Conservation (phyloP, 805 yeast species). For the Candida alai region DNA sequence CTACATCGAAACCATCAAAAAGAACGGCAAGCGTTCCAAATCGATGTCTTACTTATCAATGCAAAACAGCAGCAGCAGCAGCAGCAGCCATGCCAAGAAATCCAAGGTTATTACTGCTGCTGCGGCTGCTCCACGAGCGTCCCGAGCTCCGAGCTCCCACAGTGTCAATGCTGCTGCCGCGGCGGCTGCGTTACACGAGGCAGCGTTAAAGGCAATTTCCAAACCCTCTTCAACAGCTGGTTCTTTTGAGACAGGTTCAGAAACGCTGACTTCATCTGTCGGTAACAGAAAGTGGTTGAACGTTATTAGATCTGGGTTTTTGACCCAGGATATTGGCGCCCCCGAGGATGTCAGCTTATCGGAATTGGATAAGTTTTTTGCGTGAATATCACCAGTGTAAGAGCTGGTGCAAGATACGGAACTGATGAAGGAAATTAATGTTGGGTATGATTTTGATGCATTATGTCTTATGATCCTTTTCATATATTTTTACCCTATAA, state of each 20-base stretch:
- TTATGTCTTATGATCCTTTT: conserved; percentile 1
- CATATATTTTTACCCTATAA: no score
- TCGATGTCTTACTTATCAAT: conserved; percentile 55
- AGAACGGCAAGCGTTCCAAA: conserved; percentile 56
- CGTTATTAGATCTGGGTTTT: conserved; percentile 71
- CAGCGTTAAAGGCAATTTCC: conserved; percentile 52
- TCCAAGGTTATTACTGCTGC: conserved; percentile 62
- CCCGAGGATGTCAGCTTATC: conserved; percentile 78
- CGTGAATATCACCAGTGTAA: conserved; percentile 10
- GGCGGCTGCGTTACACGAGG: conserved; percentile 70
- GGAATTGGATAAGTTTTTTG: conserved; percentile 47
- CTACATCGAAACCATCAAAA: conserved; percentile 39
- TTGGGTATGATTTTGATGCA: conserved; percentile 2
- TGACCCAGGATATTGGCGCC: conserved; percentile 70
- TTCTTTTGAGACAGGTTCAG: conserved; percentile 11
- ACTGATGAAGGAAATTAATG: not conserved
- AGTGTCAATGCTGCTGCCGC: conserved; percentile 68
- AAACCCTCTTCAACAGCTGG: conserved; percentile 20
- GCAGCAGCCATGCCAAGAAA: conserved; percentile 34
- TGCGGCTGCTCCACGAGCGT: conserved; percentile 77
- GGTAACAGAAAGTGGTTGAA: conserved; percentile 62
- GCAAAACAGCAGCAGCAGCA: not conserved
- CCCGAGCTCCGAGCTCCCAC: conserved; percentile 55
- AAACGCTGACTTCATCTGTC: conserved; percentile 8
- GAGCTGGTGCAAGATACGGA: not conserved